These are phyloP conservation scores for Xylaria acuta DNA, from an alignment of 495 filamentous ascomycete species.

Conservation along the genomic window DNA sequence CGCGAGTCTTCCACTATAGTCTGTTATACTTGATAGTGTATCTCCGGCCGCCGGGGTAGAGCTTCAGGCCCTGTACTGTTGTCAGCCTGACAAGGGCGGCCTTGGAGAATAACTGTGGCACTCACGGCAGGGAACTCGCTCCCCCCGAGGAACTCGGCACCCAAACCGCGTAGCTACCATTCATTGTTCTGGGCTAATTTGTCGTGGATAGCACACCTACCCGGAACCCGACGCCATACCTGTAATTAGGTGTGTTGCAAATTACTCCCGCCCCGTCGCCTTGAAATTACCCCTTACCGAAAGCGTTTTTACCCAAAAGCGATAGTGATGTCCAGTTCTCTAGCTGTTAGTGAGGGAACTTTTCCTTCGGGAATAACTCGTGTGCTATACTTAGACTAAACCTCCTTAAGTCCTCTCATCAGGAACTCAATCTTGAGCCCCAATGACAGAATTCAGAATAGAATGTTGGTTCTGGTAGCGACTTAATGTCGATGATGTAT, in stretches of 20 bases:
- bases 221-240: background rate
- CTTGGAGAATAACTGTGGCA: background rate
- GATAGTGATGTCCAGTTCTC: background rate
- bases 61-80: background rate
- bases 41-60: background rate
- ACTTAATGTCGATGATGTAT: background rate
- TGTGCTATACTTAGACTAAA: background rate
- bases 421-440: background rate
- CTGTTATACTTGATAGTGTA: background rate
- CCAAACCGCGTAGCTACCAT: background rate
- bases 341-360: background rate
- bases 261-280: background rate
- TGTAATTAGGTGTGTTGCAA: slow-evolving; percentile 5
- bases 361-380: slow-evolving; percentile 2
- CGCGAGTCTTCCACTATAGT: background rate
- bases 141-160: slow-evolving; percentile 1
- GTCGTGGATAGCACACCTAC: background rate
- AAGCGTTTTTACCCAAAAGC: background rate
- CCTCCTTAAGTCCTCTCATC: background rate
- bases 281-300: slow-evolving; percentile 10
- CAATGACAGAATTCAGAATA: background rate
- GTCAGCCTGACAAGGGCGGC: slow-evolving; percentile 6
- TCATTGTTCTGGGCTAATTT: slow-evolving; percentile 7
- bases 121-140: slow-evolving; percentile 7
- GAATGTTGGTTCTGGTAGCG: background rate